Conservation (phyloP, 176 grass and related monocot species). For the Eragrostis nindensis region DNA sequence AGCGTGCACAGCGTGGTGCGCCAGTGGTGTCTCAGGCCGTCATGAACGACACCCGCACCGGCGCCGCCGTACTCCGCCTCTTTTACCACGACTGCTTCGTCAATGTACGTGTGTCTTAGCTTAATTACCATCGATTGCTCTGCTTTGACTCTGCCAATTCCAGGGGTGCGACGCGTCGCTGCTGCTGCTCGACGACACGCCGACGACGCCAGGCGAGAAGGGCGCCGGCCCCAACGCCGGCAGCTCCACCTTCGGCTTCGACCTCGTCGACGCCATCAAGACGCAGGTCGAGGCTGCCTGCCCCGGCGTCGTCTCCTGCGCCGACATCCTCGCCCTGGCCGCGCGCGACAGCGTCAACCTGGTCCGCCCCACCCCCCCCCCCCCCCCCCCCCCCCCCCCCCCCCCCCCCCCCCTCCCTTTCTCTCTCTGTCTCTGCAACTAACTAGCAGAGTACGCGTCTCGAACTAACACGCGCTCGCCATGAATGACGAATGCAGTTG, state of each 20-base stretch:
- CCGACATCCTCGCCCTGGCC: slow-evolving; percentile 83
- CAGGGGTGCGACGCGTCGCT: slow-evolving; percentile 91
- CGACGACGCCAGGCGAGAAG: slow-evolving; percentile 66
- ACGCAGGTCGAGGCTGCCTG: slow-evolving; percentile 63
- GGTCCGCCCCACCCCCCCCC: slow-evolving; percentile 26
- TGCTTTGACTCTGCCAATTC: not conserved
- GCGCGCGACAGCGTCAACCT: slow-evolving; percentile 65
- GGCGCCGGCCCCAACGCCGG: slow-evolving; percentile 66
- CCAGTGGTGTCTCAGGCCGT: slow-evolving; percentile 59
- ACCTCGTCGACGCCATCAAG: slow-evolving; percentile 71
- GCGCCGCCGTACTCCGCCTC: slow-evolving; percentile 55
- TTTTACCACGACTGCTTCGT: slow-evolving; percentile 69
- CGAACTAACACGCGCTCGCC: not conserved
- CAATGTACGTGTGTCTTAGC: slow-evolving; percentile 19
- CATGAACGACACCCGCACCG: slow-evolving; percentile 41
- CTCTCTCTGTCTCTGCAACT: no score
- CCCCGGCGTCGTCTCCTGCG: slow-evolving; percentile 61
- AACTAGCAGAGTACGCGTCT: no score
- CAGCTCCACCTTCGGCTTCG: slow-evolving; percentile 57
- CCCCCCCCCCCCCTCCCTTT: no score
- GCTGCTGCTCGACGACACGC: slow-evolving; percentile 76
- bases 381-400: no score
- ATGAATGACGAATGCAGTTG: slow-evolving; percentile 40
- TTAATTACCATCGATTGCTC: not conserved
- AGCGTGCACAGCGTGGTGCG: slow-evolving; percentile 47